These are phyloP conservation scores for Arctium lappa DNA, from an alignment of 129 eudicot genomes.

Conservation along the genomic window DNA sequence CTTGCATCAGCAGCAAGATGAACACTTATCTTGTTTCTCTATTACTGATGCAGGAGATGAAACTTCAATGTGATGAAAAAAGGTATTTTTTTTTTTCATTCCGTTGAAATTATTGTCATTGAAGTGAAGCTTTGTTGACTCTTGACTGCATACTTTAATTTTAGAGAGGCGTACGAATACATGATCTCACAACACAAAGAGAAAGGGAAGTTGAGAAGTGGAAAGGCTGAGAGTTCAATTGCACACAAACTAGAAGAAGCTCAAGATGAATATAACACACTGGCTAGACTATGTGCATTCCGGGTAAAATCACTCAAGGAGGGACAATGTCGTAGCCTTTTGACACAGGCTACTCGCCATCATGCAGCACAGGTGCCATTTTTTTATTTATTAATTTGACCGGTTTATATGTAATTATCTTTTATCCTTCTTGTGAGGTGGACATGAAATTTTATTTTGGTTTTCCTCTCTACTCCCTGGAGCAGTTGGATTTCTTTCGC, in stretches of 20 bases:
- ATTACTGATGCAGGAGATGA: slow-evolving; percentile 77
- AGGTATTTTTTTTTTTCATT: slow-evolving; percentile 40
- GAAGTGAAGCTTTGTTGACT: slow-evolving; percentile 20
- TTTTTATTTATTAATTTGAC: neutral
- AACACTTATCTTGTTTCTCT: slow-evolving; percentile 23
- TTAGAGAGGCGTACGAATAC: slow-evolving; percentile 75
- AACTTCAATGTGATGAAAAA: slow-evolving; percentile 86
- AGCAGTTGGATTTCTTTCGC: slow-evolving; percentile 84
- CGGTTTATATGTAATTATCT: neutral
- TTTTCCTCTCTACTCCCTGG: slow-evolving; percentile 20
- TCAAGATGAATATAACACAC: slow-evolving; percentile 71
- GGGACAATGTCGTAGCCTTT: slow-evolving; percentile 84
- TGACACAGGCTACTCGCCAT: slow-evolving; percentile 97
- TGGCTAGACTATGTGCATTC: slow-evolving; percentile 67
- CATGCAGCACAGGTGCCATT: slow-evolving; percentile 83
- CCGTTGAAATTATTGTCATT: neutral
- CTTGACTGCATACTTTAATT: slow-evolving; percentile 15
- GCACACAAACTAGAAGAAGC: slow-evolving; percentile 69
- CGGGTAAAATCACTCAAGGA: slow-evolving; percentile 86
- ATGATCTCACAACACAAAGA: slow-evolving; percentile 74
- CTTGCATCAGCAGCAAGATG: neutral
- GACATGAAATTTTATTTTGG: neutral
- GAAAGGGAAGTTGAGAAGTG: slow-evolving; percentile 65
- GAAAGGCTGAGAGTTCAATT: slow-evolving; percentile 51
- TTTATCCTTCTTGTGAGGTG: neutral